Percentiles rank a stretch among this genome's conserved stretches.
Evolutionary conservation across 2,329 filamentous ascomycete genomes (phyloP).

Genomic region (Zymoseptoria passerinii): DNA sequence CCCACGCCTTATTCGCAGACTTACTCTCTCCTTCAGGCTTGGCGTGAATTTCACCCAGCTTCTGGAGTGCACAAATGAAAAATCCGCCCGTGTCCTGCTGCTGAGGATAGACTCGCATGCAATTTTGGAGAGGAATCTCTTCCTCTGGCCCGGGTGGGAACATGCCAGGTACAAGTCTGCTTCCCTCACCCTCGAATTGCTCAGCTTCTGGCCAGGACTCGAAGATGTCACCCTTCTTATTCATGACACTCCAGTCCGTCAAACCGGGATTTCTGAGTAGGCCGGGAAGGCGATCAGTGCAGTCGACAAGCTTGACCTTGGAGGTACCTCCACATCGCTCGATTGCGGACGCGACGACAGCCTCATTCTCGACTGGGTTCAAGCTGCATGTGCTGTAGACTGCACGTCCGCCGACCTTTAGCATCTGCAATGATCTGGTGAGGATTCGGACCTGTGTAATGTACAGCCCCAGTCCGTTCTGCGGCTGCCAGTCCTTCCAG

Average conservation of each 20-base stretch:
- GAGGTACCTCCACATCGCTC: slow-evolving; percentile 75
- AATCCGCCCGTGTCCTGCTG: slow-evolving; percentile 94
- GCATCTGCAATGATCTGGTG: slow-evolving; percentile 84
- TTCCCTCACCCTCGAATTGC: slow-evolving; percentile 44
- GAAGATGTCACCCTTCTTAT: slow-evolving; percentile 73
- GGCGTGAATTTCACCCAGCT: slow-evolving; percentile 75
- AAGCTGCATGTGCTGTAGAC: slow-evolving; percentile 99
- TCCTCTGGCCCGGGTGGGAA: slow-evolving; percentile 59
- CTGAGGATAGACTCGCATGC: slow-evolving; percentile 91
- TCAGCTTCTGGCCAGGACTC: slow-evolving; percentile 64
- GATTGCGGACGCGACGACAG: slow-evolving; percentile 80
- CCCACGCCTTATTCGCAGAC: slow-evolving; percentile 27
- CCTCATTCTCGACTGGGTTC: slow-evolving; percentile 97
- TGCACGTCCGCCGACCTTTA: slow-evolving; percentile 87
- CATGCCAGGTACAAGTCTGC: slow-evolving; percentile 73
- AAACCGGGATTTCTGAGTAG: slow-evolving; percentile 71
- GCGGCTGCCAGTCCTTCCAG: slow-evolving; percentile 91
- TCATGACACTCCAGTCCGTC: slow-evolving; percentile 82
- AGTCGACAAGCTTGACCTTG: slow-evolving; percentile 80
- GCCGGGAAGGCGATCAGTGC: slow-evolving; percentile 64
- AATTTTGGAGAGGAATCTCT: slow-evolving; percentile 72
- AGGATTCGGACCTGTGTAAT: slow-evolving; percentile 82
- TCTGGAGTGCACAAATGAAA: slow-evolving; percentile 93
- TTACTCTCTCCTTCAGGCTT: slow-evolving; percentile 58
- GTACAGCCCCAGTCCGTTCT: slow-evolving; percentile 79